phyloP scores from a whole-genome alignment of 768 basidiomycete genomes.

The Leucocoprinus leucothites region DNA sequence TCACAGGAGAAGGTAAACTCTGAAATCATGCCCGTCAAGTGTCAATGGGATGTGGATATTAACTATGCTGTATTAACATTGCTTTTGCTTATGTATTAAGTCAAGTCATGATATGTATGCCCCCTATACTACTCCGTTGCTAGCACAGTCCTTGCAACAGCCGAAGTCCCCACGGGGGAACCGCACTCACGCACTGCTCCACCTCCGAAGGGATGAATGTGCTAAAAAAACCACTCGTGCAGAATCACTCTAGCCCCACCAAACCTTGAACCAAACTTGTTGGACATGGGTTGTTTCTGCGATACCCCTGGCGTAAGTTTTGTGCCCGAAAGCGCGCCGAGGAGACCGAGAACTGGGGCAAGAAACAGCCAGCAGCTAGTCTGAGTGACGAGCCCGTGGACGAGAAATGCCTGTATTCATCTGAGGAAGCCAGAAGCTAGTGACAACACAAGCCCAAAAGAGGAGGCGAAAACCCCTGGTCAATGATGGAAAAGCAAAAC shows the following conservation, averaged over 20 bases:
- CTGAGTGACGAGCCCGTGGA: too few species aligned
- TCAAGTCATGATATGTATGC: slow-evolving; percentile 46
- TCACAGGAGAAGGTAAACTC: too few species aligned
- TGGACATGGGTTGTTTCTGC: background rate
- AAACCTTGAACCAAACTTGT: background rate
- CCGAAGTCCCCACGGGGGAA: slow-evolving; percentile 80
- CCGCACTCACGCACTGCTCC: slow-evolving; percentile 43
- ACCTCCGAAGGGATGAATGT: background rate
- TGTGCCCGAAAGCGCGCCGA: background rate
- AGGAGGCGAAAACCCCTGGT: too few species aligned
- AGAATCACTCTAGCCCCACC: slow-evolving; percentile 4
- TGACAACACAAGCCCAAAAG: slow-evolving; percentile 1
- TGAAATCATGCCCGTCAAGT: too few species aligned
- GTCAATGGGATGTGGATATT: too few species aligned
- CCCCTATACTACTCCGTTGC: slow-evolving; percentile 81
- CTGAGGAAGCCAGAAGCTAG: background rate
- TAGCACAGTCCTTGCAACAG: slow-evolving; percentile 75
- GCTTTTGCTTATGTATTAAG: too few species aligned
- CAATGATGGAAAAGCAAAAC: too few species aligned
- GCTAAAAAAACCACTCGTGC: slow-evolving; percentile 1
- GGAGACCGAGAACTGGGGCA: too few species aligned
- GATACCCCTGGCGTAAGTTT: background rate
- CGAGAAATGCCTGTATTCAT: slow-evolving; percentile 1
- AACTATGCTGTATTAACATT: too few species aligned
- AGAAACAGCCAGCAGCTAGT: too few species aligned